Percentiles rank a stretch among this genome's conserved stretches.
Evolutionary conservation across 805 yeast genomes (phyloP).

Genomic region (Ascoidea asiatica): DNA sequence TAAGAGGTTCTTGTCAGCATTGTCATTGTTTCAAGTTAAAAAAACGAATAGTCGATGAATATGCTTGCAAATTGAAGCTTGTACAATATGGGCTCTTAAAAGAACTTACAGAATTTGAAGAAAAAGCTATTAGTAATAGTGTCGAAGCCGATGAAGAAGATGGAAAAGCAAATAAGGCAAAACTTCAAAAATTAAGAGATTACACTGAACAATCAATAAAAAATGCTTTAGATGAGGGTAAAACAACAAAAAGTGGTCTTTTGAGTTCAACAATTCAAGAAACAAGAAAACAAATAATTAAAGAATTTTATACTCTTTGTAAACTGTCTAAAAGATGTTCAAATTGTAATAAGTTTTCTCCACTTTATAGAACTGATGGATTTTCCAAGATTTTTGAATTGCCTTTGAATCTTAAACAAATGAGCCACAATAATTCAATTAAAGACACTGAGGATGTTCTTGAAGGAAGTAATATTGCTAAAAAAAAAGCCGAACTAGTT

Average conservation of each 20-base stretch:
- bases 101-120: conserved; percentile 63
- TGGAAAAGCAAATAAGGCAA: conserved; percentile 29
- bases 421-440: conserved; percentile 41
- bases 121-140: conserved; percentile 18
- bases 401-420: conserved; percentile 70
- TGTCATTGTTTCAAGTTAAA: conserved; percentile 78
- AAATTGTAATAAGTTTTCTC: conserved; percentile 92
- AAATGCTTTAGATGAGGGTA: conserved; percentile 63
- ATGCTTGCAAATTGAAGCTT: conserved; percentile 62
- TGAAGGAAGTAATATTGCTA: conserved; percentile 24
- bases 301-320: conserved; percentile 62
- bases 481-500: conserved; percentile 42
- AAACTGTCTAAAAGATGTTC: conserved; percentile 80
- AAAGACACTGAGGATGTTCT: conserved; percentile 20
- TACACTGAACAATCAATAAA: conserved; percentile 58
- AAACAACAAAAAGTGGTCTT: conserved; percentile 51
- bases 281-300: conserved; percentile 66
- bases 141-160: conserved; percentile 34
- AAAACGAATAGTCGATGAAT: conserved; percentile 58
- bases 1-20: conserved; percentile 77
- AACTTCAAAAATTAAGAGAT: conserved; percentile 18
- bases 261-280: conserved; percentile 77
- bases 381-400: conserved; percentile 84
- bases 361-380: conserved; percentile 91
- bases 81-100: conserved; percentile 80